These are phyloP conservation scores for Geranium rotundifolium DNA, from an alignment of 345 rosid species.

Conservation along the genomic window DNA sequence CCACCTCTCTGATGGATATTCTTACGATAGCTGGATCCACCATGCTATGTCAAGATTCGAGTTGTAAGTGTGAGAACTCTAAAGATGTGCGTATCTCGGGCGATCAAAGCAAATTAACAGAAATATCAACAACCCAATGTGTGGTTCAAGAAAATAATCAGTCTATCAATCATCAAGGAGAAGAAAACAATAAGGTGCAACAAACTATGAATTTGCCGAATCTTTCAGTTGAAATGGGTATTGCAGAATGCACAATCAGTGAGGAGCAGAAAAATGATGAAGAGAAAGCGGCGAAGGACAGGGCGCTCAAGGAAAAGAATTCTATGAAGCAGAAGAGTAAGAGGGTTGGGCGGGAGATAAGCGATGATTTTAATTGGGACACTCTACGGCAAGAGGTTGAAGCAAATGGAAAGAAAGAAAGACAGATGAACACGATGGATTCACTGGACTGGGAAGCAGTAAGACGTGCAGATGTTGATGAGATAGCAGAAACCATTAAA, in stretches of 20 bases:
- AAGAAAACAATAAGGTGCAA: neutral
- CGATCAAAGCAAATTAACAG: constrained; percentile 16
- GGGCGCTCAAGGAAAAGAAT: constrained; percentile 20
- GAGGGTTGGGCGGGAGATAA: constrained; percentile 35
- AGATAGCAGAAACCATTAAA: constrained; percentile 66
- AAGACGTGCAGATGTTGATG: constrained; percentile 42
- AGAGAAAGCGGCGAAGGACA: constrained; percentile 15
- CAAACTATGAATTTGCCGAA: neutral
- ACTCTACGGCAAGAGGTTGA: constrained; percentile 52
- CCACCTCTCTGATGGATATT: constrained; percentile 45
- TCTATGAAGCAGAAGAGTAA: constrained; percentile 33
- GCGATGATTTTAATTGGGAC: constrained; percentile 67
- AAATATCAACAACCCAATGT: constrained; percentile 8
- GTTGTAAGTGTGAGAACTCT: constrained; percentile 9
- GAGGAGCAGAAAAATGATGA: constrained; percentile 22
- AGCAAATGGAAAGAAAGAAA: constrained; percentile 37
- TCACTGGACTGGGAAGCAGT: constrained; percentile 87
- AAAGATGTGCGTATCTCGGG: constrained; percentile 13
- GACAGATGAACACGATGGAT: constrained; percentile 49
- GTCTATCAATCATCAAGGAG: neutral
- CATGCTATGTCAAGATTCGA: constrained; percentile 16
- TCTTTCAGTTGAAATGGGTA: constrained; percentile 8
- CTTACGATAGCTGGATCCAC: constrained; percentile 30
- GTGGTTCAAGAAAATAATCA: constrained; percentile 6
- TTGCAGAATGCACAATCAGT: constrained; percentile 28